Evolutionary conservation across 2,329 filamentous ascomycete species (phyloP), one percentile per base, ranked within the genome.

Genomic region (Cryphonectria radicalis): DNA sequence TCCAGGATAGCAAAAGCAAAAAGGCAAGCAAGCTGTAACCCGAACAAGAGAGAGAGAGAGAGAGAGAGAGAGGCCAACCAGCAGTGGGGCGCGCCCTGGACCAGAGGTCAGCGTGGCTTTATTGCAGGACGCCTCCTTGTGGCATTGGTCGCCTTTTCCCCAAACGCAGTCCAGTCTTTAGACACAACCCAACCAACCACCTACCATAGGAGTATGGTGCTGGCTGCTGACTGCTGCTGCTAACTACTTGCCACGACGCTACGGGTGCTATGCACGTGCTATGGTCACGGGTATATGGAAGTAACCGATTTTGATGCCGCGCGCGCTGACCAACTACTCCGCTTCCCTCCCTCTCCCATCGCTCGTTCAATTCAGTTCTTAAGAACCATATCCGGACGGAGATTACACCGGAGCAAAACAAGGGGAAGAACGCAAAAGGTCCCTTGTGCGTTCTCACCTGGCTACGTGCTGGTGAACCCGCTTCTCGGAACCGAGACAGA

Each of bases 91-190:
- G 13, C 4, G 5, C n/a, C 28, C n/a, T 6, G 25, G 11, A 25
- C 3, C 3, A 59, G 55, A 59, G 13, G 13, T 59, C 28, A 59
- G 55, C 55, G 28, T 59, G 53, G 53, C 53, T 57, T 57, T 28
- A 57, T 28, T 57, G 55, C 55, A 59, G 55, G 55, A 32, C 28
- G 53, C 53, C 53, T 55, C 53, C n/a, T 55, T n/a, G 46, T n/a
- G 46, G 43, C 43, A 46, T 46, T 46, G 43, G 28, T 32, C 28
- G 28, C 28, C 28, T 32, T 32, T 32, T 3, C 28, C 28, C 32
- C 32, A 32, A 50, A 50, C 46, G 46, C 10, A 7, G 46, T 50
- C 46, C 46, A 50, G 19, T 50, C 22, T 50, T n/a, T 50, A 22
- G 46, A n/a, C 46, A 11, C 46, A 11, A 50, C 46, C 46, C 37